Percentiles rank a stretch among this genome's conserved stretches.
These are phyloP conservation scores for Jimgerdemannia flammicorona DNA, from an alignment of 192 early-diverging fungal species.

Conservation along the genomic window DNA sequence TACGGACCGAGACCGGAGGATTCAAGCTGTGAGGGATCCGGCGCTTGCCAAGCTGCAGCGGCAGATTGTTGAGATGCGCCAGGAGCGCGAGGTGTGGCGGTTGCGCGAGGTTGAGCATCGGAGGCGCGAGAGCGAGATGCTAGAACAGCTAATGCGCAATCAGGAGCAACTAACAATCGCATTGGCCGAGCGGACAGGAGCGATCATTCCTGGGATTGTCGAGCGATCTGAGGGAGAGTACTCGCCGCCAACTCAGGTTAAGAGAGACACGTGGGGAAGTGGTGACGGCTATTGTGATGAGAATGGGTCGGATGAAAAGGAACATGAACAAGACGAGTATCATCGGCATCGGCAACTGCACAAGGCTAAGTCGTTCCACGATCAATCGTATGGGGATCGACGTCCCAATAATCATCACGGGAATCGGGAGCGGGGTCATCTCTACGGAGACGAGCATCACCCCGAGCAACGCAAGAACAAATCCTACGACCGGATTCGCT, in stretches of 20 bases:
- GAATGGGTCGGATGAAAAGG: neutral
- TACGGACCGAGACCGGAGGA: neutral
- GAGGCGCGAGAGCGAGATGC: slow-evolving; percentile 9
- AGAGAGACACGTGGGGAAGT: neutral
- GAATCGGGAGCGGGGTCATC: neutral
- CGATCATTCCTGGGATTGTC: neutral
- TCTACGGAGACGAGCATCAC: neutral
- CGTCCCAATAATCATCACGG: neutral
- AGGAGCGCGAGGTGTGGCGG: slow-evolving; percentile 18
- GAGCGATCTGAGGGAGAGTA: neutral
- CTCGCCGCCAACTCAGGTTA: neutral
- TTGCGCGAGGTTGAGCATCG: slow-evolving; percentile 14
- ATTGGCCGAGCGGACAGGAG: neutral
- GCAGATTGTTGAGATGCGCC: slow-evolving; percentile 18
- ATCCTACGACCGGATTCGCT: neutral
- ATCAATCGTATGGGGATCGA: neutral
- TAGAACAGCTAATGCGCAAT: slow-evolving; percentile 10
- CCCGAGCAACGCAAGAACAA: neutral
- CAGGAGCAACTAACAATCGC: slow-evolving; percentile 14
- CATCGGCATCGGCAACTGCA: neutral
- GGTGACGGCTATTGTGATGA: neutral
- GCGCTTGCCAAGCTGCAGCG: slow-evolving; percentile 4
- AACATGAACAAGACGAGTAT: neutral
- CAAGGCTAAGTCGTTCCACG: neutral
- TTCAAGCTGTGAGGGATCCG: neutral